A percentile compares a stretch with the other conserved stretches of the same genome.
Evolutionary conservation across 148 eudicot genomes (phyloP).

Genomic region (Oxyria digyna): DNA sequence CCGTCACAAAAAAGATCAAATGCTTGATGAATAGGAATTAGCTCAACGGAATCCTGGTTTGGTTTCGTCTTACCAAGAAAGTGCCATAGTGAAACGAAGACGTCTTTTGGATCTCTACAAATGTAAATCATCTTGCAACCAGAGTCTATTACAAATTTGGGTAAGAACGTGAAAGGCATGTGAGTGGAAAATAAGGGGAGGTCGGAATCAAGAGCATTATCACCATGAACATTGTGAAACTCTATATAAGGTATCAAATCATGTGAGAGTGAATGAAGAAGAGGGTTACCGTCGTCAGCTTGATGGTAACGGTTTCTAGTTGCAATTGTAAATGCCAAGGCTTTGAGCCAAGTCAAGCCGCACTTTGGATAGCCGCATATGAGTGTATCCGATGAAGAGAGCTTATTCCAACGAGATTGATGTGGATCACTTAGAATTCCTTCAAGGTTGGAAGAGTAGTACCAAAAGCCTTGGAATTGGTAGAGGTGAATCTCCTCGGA

Average conservation of each 20-base stretch:
- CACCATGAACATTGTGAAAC: not conserved
- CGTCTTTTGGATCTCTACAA: no score
- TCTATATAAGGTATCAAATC: not conserved
- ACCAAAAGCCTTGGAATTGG: not conserved
- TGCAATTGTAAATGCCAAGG: not conserved
- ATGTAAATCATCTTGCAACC: no score
- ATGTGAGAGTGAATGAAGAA: not conserved
- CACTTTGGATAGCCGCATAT: not conserved
- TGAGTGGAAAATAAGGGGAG: constrained; percentile 22
- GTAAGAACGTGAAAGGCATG: constrained; percentile 21
- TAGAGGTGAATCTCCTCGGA: not conserved
- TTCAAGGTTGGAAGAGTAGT: not conserved
- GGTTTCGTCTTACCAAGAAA: constrained; percentile 10
- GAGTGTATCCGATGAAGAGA: not conserved
- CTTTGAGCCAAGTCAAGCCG: not conserved
- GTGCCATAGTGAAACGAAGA: no score
- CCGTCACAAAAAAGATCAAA: not conserved
- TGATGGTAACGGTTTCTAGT: not conserved
- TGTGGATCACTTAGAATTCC: not conserved
- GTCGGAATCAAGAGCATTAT: not conserved
- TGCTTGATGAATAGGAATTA: not conserved
- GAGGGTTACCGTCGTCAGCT: not conserved
- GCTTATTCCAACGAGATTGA: not conserved
- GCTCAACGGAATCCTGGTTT: not conserved
- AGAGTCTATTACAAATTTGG: constrained; percentile 18